These are phyloP conservation scores for Theileria sp. DNA, from an alignment of 169 alveolate genomes.

Conservation along the genomic window DNA sequence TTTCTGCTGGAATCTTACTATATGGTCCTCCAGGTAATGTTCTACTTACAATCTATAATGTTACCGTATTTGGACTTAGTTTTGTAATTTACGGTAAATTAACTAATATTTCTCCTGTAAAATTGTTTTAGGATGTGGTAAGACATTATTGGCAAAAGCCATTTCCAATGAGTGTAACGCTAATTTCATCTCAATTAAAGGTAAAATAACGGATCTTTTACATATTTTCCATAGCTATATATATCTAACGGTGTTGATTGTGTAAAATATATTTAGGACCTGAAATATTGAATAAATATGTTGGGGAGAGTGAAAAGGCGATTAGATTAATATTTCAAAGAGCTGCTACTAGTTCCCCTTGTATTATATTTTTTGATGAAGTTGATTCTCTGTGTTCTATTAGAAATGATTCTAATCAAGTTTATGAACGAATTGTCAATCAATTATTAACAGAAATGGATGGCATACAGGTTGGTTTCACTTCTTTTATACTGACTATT, in stretches of 20 bases:
- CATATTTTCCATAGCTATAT: not conserved
- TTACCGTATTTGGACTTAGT: not conserved
- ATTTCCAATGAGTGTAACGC: conserved; percentile 95
- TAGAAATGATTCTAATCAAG: conserved; percentile 86
- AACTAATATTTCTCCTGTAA: not conserved
- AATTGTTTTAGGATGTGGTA: conserved; percentile 87
- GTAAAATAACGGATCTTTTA: not conserved
- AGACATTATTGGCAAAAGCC: conserved; percentile 96
- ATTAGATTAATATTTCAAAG: conserved; percentile 95
- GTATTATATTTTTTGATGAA: conserved; percentile 98
- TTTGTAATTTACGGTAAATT: not conserved
- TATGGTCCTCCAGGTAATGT: conserved; percentile 94
- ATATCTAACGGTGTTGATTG: too few species aligned
- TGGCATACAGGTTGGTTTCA: conserved; percentile 87
- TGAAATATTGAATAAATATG: conserved; percentile 96
- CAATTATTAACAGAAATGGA: conserved; percentile 98
- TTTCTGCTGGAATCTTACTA: conserved; percentile 95
- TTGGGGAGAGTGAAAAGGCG: conserved; percentile 99
- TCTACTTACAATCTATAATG: too few species aligned
- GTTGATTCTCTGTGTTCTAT: conserved; percentile 95
- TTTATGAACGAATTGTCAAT: conserved; percentile 96
- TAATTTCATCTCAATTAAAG: conserved; percentile 94
- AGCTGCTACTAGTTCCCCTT: conserved; percentile 96
- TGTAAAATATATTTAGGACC: conserved; percentile 75
- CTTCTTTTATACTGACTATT: conserved; percentile 6